Percentiles rank a stretch among this genome's conserved stretches.
These are phyloP conservation scores for Venturia oleaginea DNA, from an alignment of 2,329 filamentous ascomycete genomes.

Conservation along the genomic window DNA sequence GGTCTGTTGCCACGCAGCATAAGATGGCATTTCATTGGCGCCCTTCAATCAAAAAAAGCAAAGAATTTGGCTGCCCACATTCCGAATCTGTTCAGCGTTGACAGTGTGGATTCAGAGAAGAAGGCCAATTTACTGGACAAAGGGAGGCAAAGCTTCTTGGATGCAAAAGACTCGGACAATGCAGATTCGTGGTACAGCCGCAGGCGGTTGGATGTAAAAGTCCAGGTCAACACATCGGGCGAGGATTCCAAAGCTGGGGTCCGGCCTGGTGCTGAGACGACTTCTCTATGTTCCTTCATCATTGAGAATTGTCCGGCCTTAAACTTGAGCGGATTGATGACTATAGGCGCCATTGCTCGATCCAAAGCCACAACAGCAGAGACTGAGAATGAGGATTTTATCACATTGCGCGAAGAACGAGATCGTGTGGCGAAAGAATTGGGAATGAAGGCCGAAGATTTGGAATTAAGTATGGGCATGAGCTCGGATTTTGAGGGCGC, in stretches of 20 bases:
- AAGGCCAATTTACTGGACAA: slow-evolving; percentile 78
- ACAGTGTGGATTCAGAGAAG: slow-evolving; percentile 78
- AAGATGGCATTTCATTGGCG: slow-evolving; percentile 94
- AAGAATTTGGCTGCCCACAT: slow-evolving; percentile 73
- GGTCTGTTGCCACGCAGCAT: slow-evolving; percentile 66
- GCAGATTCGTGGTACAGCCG: slow-evolving; percentile 28
- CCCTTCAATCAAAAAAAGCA: slow-evolving; percentile 89
- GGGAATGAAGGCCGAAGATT: slow-evolving; percentile 41
- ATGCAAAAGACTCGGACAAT: slow-evolving; percentile 24
- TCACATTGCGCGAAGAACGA: slow-evolving; percentile 56
- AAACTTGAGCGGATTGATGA: slow-evolving; percentile 79
- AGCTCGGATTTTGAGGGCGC: slow-evolving; percentile 92
- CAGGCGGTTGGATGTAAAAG: slow-evolving; percentile 59
- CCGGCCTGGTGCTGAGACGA: slow-evolving; percentile 49
- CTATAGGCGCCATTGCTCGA: slow-evolving; percentile 87
- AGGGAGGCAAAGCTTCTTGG: slow-evolving; percentile 53
- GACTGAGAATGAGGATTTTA: slow-evolving; percentile 88
- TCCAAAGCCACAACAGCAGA: slow-evolving; percentile 62
- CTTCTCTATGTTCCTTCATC: slow-evolving; percentile 61
- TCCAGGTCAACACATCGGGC: slow-evolving; percentile 92
- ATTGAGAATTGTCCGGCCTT: slow-evolving; percentile 62
- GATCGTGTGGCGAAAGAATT: slow-evolving; percentile 60
- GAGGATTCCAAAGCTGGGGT: slow-evolving; percentile 81
- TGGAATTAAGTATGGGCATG: slow-evolving; percentile 98
- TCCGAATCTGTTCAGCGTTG: slow-evolving; percentile 83